Evolutionary conservation across 2,329 filamentous ascomycete species (phyloP).

Genomic region (Phaeomoniella chlamydospora): DNA sequence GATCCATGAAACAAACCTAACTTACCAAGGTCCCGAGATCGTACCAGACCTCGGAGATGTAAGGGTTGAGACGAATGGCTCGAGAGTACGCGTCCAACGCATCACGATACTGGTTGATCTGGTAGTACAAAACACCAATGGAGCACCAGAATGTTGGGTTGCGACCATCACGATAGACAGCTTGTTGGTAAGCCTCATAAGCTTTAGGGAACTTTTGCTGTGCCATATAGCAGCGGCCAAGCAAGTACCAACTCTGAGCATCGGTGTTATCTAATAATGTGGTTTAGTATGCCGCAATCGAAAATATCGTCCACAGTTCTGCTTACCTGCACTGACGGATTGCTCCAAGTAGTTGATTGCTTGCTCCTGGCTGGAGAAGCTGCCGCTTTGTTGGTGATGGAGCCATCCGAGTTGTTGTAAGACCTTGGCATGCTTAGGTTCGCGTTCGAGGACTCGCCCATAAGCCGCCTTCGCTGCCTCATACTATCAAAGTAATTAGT

Average conservation of each 20-base stretch:
- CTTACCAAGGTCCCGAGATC: constrained; percentile 87
- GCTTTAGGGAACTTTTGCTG: constrained; percentile 98
- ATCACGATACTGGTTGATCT: constrained; percentile 98
- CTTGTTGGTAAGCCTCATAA: constrained; percentile 96
- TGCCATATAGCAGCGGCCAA: constrained; percentile 97
- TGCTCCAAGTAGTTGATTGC: constrained; percentile 97
- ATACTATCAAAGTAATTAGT: constrained; percentile 45
- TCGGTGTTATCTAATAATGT: constrained; percentile 65
- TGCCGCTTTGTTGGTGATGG: constrained; percentile 88
- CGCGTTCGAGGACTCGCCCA: constrained; percentile 79
- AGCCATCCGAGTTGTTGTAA: constrained; percentile 96
- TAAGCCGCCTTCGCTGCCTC: constrained; percentile 89
- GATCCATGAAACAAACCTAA: constrained; percentile 11
- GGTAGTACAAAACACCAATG: constrained; percentile 96
- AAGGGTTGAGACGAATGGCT: constrained; percentile 89
- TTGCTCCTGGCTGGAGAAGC: constrained; percentile 82
- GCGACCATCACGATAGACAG: constrained; percentile 91
- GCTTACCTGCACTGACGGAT: constrained; percentile 77
- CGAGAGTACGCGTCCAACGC: constrained; percentile 94
- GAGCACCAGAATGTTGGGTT: constrained; percentile 99
- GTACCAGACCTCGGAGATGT: constrained; percentile 99
- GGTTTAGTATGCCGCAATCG: neutral
- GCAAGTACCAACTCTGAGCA: constrained; percentile 95
- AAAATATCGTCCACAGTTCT: too few relatives aligned
- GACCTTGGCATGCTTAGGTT: constrained; percentile 94